phyloP scores from a whole-genome alignment of 2,329 filamentous ascomycete species.

The Colletotrichum orchidophilum region DNA sequence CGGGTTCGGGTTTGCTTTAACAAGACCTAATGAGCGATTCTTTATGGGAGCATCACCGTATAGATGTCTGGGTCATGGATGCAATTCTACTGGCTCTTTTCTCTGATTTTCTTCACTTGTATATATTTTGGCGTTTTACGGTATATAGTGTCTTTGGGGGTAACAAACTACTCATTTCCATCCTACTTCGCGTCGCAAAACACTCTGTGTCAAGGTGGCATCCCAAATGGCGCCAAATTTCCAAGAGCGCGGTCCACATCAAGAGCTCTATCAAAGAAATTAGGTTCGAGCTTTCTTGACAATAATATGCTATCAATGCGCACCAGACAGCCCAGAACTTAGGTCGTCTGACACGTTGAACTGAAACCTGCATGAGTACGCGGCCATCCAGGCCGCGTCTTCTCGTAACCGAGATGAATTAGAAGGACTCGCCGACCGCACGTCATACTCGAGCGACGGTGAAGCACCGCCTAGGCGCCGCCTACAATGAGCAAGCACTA shows the following conservation, averaged over 20 bases:
- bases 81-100: neutral
- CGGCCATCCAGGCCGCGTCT: neutral
- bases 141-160: neutral
- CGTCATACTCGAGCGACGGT: no score
- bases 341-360: neutral
- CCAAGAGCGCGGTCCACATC: no score
- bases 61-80: neutral
- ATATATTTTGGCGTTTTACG: slow-evolving; percentile 5
- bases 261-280: no score
- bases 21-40: neutral
- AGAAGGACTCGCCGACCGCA: neutral
- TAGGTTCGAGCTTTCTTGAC: neutral
- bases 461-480: neutral
- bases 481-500: neutral
- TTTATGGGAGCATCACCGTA: neutral
- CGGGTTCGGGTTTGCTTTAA: neutral
- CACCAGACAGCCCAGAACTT: neutral
- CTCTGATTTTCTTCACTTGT: slow-evolving; percentile 2
- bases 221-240: no score
- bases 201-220: no score
- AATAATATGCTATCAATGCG: neutral
- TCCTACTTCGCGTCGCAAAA: no score
- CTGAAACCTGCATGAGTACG: slow-evolving; percentile 1
- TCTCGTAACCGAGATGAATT: neutral
- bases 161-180: neutral